Evolutionary conservation across 345 rosid species (phyloP).

Genomic region (Carallia brachiata): DNA sequence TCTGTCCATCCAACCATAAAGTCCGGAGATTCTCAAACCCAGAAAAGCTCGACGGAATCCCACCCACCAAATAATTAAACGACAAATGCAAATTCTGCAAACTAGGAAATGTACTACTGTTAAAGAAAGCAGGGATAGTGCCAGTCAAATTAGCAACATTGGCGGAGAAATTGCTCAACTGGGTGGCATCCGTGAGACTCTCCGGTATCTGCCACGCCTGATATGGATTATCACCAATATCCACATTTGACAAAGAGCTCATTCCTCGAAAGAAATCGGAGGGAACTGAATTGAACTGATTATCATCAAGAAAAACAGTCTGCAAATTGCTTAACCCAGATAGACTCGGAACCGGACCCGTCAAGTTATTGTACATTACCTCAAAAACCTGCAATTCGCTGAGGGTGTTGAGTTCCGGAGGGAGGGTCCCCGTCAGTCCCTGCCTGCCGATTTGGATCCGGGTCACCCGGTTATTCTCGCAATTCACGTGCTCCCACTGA

Average conservation of each 20-base stretch:
- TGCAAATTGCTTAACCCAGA: conserved; percentile 43
- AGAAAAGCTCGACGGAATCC: conserved; percentile 39
- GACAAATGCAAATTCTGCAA: conserved; percentile 45
- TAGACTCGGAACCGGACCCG: conserved; percentile 57
- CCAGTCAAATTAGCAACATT: conserved; percentile 47
- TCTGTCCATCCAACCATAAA: conserved; percentile 53
- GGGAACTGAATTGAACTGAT: conserved; percentile 48
- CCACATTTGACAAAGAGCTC: conserved; percentile 36
- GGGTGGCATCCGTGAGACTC: conserved; percentile 37
- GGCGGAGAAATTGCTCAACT: conserved; percentile 51
- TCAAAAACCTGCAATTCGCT: conserved; percentile 41
- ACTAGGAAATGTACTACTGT: conserved; percentile 29
- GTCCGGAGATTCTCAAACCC: conserved; percentile 30
- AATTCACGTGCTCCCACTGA: conserved; percentile 43
- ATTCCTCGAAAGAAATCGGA: conserved; percentile 58
- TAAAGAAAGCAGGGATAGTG: conserved; percentile 48
- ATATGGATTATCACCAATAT: conserved; percentile 48
- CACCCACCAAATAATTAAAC: conserved; percentile 49
- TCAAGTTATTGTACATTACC: conserved; percentile 45
- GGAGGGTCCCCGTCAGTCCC: conserved; percentile 46
- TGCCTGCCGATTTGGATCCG: conserved; percentile 55
- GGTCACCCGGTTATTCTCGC: conserved; percentile 38
- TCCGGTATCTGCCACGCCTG: conserved; percentile 53
- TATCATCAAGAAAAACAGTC: conserved; percentile 29
- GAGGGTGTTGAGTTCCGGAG: conserved; percentile 51